phyloP scores from a whole-genome alignment of 768 basidiomycete species.

The Lenzites betulinus region DNA sequence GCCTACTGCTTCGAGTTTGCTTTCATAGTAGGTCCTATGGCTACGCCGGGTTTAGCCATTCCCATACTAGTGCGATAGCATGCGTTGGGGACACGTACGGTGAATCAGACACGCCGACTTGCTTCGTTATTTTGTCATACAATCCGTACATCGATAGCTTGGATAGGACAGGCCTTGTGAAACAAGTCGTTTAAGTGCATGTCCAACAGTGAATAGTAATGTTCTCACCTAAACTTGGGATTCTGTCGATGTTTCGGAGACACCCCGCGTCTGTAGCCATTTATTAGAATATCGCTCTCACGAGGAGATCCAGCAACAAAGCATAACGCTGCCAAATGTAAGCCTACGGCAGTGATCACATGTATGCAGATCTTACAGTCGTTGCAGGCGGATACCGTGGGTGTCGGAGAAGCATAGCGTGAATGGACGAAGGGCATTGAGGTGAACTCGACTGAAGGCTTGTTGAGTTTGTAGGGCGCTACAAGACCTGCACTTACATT shows the following conservation, averaged over 20 bases:
- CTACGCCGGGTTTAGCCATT: slow-evolving; percentile 9
- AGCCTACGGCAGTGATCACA: neutral
- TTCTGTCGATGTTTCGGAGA: slow-evolving; percentile 68
- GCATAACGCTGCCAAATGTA: slow-evolving; percentile 56
- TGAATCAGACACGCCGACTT: neutral
- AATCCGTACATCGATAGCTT: slow-evolving; percentile 57
- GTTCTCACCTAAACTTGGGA: slow-evolving; percentile 58
- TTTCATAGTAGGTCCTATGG: slow-evolving; percentile 40
- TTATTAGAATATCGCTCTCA: slow-evolving; percentile 68
- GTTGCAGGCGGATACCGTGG: slow-evolving; percentile 55
- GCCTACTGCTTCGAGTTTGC: slow-evolving; percentile 42
- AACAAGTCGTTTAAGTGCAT: neutral
- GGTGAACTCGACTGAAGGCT: slow-evolving; percentile 62
- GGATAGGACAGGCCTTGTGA: slow-evolving; percentile 50
- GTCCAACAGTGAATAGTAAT: neutral
- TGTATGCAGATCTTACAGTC: slow-evolving; percentile 51
- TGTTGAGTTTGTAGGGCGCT: slow-evolving; percentile 47
- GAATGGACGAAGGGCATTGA: slow-evolving; percentile 60
- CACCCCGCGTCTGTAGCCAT: slow-evolving; percentile 78
- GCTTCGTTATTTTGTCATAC: slow-evolving; percentile 34
- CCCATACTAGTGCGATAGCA: neutral
- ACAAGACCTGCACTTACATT: slow-evolving; percentile 44
- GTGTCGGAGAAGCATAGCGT: slow-evolving; percentile 35
- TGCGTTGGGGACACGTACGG: neutral
- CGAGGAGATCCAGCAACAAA: slow-evolving; percentile 58